Evolutionary conservation across 129 eudicot species (phyloP).

Genomic region (Oenanthe sinensis): DNA sequence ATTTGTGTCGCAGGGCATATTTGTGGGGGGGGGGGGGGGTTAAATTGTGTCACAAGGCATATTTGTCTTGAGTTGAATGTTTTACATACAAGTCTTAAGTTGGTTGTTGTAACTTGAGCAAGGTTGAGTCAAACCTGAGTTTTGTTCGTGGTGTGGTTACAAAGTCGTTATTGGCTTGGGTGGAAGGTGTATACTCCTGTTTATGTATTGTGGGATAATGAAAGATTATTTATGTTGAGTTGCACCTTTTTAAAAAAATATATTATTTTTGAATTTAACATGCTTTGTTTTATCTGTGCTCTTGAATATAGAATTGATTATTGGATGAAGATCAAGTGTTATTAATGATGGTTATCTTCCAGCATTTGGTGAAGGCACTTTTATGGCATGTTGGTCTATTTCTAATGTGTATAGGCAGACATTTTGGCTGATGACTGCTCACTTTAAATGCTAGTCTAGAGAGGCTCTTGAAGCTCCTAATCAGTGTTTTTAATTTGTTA

Average conservation of each 20-base stretch:
- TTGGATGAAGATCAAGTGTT: not conserved
- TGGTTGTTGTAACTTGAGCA: not conserved
- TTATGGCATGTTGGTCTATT: not conserved
- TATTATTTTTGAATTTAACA: not conserved
- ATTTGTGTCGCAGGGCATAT: conserved; percentile 9
- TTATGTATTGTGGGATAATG: not conserved
- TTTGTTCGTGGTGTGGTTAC: not conserved
- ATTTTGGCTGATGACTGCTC: not conserved
- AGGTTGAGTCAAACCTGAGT: not conserved
- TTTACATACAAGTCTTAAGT: conserved; percentile 25
- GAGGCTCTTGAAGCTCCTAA: not conserved
- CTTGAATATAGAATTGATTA: not conserved
- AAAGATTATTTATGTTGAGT: not conserved
- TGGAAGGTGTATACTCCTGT: conserved; percentile 8
- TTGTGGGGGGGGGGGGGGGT: conserved; percentile 21
- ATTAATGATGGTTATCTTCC: not conserved
- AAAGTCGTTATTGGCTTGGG: not conserved
- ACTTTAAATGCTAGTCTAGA: not conserved
- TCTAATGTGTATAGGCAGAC: not conserved
- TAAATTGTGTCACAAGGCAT: conserved; percentile 9
- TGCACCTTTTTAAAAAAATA: not conserved
- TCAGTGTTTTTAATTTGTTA: no score
- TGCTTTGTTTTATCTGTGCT: not conserved
- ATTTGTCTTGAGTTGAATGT: conserved; percentile 29
- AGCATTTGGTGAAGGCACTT: not conserved